A percentile compares a stretch with the other conserved stretches of the same genome.
Conservation (phyloP, 2,329 filamentous ascomycete genomes). For the Aspergillus sclerotialis region DNA sequence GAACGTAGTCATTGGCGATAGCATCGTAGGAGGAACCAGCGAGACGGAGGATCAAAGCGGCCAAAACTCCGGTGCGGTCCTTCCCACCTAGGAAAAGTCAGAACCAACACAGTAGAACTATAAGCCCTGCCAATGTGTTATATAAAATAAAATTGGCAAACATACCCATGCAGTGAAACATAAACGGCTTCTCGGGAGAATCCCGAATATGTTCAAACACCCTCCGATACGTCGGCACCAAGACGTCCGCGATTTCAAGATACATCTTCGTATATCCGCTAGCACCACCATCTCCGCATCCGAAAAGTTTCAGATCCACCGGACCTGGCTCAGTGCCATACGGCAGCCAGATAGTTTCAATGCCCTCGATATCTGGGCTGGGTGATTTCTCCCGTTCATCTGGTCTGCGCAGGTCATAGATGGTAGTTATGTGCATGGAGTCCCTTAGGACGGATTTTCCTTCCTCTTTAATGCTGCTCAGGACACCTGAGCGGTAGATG, state of each 20-base stretch:
- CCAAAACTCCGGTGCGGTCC: conserved; percentile 68
- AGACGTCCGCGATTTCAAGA: conserved; percentile 60
- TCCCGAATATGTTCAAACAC: conserved; percentile 56
- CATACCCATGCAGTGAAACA: conserved; percentile 56
- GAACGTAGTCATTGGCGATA: conserved; percentile 59
- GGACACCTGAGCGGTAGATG: conserved; percentile 64
- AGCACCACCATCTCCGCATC: conserved; percentile 51
- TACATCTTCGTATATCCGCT: conserved; percentile 62
- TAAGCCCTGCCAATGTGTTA: too few species aligned
- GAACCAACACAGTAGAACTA: neutral
- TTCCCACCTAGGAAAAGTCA: conserved; percentile 58
- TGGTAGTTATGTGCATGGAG: conserved; percentile 52
- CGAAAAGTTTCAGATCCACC: conserved; percentile 14
- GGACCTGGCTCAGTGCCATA: conserved; percentile 45
- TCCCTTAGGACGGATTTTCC: conserved; percentile 47
- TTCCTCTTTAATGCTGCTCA: conserved; percentile 48
- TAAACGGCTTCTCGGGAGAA: conserved; percentile 42
- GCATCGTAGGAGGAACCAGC: conserved; percentile 52
- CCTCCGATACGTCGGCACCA: conserved; percentile 48
- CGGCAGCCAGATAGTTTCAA: conserved; percentile 45
- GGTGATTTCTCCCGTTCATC: conserved; percentile 36
- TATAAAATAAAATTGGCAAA: neutral
- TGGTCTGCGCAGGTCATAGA: conserved; percentile 63
- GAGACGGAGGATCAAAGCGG: conserved; percentile 58
- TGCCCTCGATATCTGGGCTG: conserved; percentile 47